These are phyloP conservation scores for Suillus discolor DNA, from an alignment of 768 basidiomycete genomes.

Conservation along the genomic window DNA sequence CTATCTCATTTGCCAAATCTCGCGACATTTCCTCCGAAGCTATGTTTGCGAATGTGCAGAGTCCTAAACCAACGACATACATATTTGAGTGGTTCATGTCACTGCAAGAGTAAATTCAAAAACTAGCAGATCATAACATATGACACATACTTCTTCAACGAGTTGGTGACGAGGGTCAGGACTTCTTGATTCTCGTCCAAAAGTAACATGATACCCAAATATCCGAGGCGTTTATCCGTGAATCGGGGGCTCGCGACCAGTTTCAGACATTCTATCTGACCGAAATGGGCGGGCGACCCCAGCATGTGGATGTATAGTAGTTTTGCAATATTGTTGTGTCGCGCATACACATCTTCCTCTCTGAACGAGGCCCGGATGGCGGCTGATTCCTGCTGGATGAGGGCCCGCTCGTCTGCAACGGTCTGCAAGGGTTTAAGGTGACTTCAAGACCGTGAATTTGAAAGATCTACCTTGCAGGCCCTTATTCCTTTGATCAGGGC, in stretches of 20 bases:
- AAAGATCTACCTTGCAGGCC: constrained; percentile 80
- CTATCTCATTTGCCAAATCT: constrained; percentile 96
- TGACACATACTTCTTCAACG: constrained; percentile 85
- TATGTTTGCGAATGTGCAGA: constrained; percentile 98
- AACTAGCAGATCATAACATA: not conserved
- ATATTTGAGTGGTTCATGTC: constrained; percentile 99
- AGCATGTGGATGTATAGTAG: constrained; percentile 99
- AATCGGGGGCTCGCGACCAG: constrained; percentile 95
- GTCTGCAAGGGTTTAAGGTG: constrained; percentile 58
- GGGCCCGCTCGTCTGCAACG: constrained; percentile 94
- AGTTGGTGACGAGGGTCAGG: constrained; percentile 95
- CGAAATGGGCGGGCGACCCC: constrained; percentile 97
- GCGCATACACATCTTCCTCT: constrained; percentile 93
- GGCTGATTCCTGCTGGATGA: constrained; percentile 97
- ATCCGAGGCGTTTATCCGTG: constrained; percentile 94
- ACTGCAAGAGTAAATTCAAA: constrained; percentile 44
- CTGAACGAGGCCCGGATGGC: constrained; percentile 96
- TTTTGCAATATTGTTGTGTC: constrained; percentile 98
- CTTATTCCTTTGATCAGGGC: constrained; percentile 98
- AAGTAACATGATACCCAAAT: constrained; percentile 96
- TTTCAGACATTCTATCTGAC: constrained; percentile 96
- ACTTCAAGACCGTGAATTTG: constrained; percentile 19
- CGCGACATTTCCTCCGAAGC: constrained; percentile 99
- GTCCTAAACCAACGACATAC: constrained; percentile 96
- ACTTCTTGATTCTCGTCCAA: constrained; percentile 99